Evolutionary conservation across 805 yeast species (phyloP), one percentile per base, ranked within the genome.

Genomic region (Yarrowia sp.): DNA sequence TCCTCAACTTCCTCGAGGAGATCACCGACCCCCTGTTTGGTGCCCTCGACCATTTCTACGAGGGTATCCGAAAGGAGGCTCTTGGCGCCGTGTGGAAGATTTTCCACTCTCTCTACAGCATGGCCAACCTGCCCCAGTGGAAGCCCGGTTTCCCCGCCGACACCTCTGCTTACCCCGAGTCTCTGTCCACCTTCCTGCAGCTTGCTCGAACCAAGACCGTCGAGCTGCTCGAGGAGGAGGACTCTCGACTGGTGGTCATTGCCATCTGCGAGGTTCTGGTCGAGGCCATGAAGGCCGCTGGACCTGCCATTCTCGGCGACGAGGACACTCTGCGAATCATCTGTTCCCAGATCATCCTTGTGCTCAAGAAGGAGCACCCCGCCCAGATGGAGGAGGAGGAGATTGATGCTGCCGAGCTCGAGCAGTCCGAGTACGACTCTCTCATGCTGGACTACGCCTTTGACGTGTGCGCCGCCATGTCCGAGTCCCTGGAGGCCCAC

Each of bases 41-140:
- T 69, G 94, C 91, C 79, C 85, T 88, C 71, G 92, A 87, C 70
- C 93, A 89, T 77, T 92, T 97, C 65, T 92, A 91, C 76, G 83
- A 79, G 70, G 97, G 97, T 75, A 86, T 93, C 82, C 87, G 97
- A 77, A 95, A 90, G 80, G 87, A 95, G 70, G 93, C 97, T 63
- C 80, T 94, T 77, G 81, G 84, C 63, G 85, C 94, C 52, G 81
- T 94, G 76, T 94, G 97, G 97, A 90, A 86, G 75, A 86, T 93
- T 74, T 88, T 87, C 69, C 85, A 84, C 74, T 88, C 97, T 46
- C 87, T 90, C 83, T 84, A 76, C 70, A 70, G 70, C 58, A 66
- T 73, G 35, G 69, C 77, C 36, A 70, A 71, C 46, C 70, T 72
- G 9, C 70, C 72, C 45, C 70, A 71, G 52, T 79, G 81, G 82